phyloP scores from a whole-genome alignment of 257 asterid species.

The Lycium ferocissimum region DNA sequence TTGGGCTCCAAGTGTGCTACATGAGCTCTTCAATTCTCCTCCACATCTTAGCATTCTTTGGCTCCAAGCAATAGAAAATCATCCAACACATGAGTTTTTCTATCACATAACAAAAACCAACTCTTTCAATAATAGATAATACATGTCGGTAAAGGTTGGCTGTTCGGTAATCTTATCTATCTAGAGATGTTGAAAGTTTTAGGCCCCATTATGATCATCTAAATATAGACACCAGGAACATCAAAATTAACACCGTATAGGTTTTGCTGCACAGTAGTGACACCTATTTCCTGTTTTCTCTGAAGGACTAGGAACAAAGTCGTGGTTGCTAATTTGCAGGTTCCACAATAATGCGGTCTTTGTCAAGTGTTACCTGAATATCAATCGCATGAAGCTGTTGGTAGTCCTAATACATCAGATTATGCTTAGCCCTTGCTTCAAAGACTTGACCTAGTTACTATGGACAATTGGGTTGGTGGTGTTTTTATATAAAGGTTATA shows the following conservation, averaged over 20 bases:
- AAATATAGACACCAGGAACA: background rate
- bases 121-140: background rate
- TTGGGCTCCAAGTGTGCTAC: too few relatives aligned
- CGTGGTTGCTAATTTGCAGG: background rate
- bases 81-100: too few relatives aligned
- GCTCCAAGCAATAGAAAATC: too few relatives aligned
- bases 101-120: too few relatives aligned
- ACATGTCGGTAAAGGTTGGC: background rate
- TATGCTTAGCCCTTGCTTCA: background rate
- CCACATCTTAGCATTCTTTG: too few relatives aligned
- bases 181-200: too few relatives aligned
- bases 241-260: background rate
- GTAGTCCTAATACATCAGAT: background rate
- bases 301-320: background rate
- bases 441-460: background rate
- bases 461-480: background rate
- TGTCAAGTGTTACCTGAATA: background rate
- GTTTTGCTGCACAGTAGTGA: background rate
- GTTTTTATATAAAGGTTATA: background rate
- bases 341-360: background rate
- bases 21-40: too few relatives aligned
- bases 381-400: background rate
- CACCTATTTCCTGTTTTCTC: background rate
- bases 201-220: background rate
- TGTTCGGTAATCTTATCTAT: background rate